Evolutionary conservation across 2,329 filamentous ascomycete species (phyloP).

Genomic region (Penicillium sumatraense): DNA sequence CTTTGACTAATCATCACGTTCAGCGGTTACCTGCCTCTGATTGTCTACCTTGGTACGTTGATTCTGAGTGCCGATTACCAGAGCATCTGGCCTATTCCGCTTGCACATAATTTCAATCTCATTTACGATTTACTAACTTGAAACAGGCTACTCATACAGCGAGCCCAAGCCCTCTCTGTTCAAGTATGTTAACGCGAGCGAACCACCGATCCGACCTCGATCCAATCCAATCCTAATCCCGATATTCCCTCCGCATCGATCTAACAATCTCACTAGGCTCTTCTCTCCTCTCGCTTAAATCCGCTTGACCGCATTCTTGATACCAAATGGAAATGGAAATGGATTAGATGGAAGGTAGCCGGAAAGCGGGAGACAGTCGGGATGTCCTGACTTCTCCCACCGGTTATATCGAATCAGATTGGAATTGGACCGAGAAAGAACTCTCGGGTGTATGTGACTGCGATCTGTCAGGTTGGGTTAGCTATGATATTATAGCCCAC

Average conservation of each 20-base stretch:
- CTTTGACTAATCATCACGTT: too few relatives aligned
- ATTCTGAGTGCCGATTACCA: neutral
- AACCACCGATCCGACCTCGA: conserved; percentile 2
- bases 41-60: conserved; percentile 86
- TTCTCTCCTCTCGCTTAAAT: conserved; percentile 50
- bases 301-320: neutral
- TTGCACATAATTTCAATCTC: neutral
- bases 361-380: too few relatives aligned
- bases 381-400: too few relatives aligned
- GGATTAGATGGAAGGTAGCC: too few relatives aligned
- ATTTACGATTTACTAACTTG: conserved; percentile 15
- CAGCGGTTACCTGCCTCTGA: conserved; percentile 93
- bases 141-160: conserved; percentile 86
- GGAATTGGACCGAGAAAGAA: too few relatives aligned
- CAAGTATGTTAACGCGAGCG: conserved; percentile 66
- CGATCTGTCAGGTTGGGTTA: conserved; percentile 11
- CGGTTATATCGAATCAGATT: too few relatives aligned
- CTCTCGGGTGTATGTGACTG: too few relatives aligned
- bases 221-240: conserved; percentile 3
- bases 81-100: too few relatives aligned
- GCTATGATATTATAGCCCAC: conserved; percentile 14
- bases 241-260: neutral
- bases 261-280: conserved; percentile 36
- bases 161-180: conserved; percentile 83
- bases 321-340: too few relatives aligned